Evolutionary conservation across 2,329 filamentous ascomycete species (phyloP), one percentile per base, ranked within the genome.

Genomic region (Lasiodiplodia sp.): DNA sequence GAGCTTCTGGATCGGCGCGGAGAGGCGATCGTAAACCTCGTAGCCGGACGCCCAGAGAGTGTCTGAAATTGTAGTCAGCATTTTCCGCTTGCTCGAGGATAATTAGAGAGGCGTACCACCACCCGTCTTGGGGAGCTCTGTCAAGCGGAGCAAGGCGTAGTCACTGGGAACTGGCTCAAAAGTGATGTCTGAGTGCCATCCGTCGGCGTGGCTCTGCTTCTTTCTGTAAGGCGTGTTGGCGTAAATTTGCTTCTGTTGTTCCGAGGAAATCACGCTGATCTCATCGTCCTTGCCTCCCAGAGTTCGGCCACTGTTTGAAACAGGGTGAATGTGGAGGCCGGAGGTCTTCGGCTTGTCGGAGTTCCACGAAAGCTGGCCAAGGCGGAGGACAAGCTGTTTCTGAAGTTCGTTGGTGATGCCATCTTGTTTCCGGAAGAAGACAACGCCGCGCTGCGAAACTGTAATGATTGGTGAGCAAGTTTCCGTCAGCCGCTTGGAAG

Each of bases 271-370:
- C 18, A 77, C 76, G 47, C 75, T 79, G 68, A 81, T 80, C 64
- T 81, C 75, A 58, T 77, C 73, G 51, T 80, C 79, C 14, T 75
- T 74, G n/a, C 72, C 76, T 55, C 78, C 78, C 7, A 78, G 74
- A 60, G 78, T 75, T 69, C 75, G 74, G 10, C 87, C 78, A 79
- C 81, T 73, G 70, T 82, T 81, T 14, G 79, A 73, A 23, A 90
- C 76, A 0, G 88, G 88, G 72, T 90, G 88, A 52, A 90, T 87
- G 73, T 90, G 88, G 11, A 90, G 79, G 28, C 82, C 82, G 0
- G 87, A 88, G 0, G 83, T 84, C 0, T 77, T 73, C 0, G 88
- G 88, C 69, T 88, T 87, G 68, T 87, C 87, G 0, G 85, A 83
- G 31, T 64, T 64, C 60, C 60, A 64, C 4, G 60, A 64, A 0